These are phyloP conservation scores for Dryadomyces quercivorus DNA, from an alignment of 2,329 filamentous ascomycete species.

Conservation along the genomic window DNA sequence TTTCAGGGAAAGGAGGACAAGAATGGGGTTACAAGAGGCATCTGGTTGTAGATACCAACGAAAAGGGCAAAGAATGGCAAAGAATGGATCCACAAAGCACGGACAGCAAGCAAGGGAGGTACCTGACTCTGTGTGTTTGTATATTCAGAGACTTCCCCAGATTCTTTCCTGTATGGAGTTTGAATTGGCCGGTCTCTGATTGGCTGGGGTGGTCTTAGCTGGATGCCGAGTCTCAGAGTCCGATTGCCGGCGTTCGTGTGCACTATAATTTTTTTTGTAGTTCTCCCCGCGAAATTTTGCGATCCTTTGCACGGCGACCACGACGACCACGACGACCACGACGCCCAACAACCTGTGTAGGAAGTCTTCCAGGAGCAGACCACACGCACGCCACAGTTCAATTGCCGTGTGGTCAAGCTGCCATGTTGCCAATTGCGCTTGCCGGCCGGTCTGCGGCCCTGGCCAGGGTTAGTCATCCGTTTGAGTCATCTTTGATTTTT, in stretches of 20 bases:
- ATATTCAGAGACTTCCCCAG: not conserved
- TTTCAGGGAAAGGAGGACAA: not conserved
- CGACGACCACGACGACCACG: too few species aligned
- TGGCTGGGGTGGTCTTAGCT: constrained; percentile 3
- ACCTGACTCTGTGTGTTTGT: too few species aligned
- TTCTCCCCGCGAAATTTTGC: constrained; percentile 1
- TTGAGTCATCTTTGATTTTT: not conserved
- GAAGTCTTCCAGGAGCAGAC: not conserved
- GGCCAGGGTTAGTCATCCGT: constrained; percentile 25
- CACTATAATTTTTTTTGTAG: constrained; percentile 7
- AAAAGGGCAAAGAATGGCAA: not conserved
- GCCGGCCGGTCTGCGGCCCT: constrained; percentile 34
- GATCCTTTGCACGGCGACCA: not conserved
- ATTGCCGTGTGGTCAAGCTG: constrained; percentile 7
- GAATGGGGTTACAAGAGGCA: too few species aligned
- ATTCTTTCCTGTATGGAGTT: constrained; percentile 3
- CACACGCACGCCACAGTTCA: not conserved
- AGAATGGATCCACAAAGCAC: not conserved
- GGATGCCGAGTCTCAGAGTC: constrained; percentile 1
- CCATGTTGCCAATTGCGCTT: constrained; percentile 39
- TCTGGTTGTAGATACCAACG: not conserved
- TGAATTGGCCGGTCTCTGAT: constrained; percentile 10
- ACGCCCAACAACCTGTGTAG: not conserved
- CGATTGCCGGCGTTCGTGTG: constrained; percentile 7
- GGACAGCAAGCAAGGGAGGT: too few species aligned